A percentile compares a stretch with the other conserved stretches of the same genome.
These are phyloP conservation scores for Penicillium sp. DNA, from an alignment of 2,329 filamentous ascomycete genomes.

Conservation along the genomic window DNA sequence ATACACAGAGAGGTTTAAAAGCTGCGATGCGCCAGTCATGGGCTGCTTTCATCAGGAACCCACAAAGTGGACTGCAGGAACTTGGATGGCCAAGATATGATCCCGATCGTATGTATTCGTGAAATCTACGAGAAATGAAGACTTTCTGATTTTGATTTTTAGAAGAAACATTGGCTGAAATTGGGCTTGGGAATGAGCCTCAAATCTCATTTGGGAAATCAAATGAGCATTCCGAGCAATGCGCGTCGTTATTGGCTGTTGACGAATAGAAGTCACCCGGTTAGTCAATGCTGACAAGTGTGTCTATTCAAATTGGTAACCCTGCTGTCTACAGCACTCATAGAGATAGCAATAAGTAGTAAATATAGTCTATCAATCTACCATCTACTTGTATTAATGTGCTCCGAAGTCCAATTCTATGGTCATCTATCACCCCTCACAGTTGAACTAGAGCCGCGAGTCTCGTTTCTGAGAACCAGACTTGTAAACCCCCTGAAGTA, in stretches of 20 bases:
- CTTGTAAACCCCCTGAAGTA: neutral
- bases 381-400: no score
- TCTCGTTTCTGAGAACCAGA: neutral
- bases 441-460: neutral
- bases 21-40: constrained; percentile 32
- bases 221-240: neutral
- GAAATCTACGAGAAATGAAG: no score
- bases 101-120: constrained; percentile 12
- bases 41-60: constrained; percentile 45
- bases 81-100: constrained; percentile 44
- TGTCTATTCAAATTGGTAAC: no score
- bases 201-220: neutral
- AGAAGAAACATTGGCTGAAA: neutral
- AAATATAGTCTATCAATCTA: no score
- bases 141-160: no score
- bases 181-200: neutral
- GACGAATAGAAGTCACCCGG: no score
- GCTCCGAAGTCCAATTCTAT: no score
- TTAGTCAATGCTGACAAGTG: no score
- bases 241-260: neutral
- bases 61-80: constrained; percentile 35
- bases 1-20: neutral
- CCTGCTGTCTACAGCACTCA: no score
- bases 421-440: no score
- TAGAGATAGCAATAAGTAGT: no score